phyloP scores from a whole-genome alignment of 1,284 basidiomycete genomes.

The Pascua sp. region DNA sequence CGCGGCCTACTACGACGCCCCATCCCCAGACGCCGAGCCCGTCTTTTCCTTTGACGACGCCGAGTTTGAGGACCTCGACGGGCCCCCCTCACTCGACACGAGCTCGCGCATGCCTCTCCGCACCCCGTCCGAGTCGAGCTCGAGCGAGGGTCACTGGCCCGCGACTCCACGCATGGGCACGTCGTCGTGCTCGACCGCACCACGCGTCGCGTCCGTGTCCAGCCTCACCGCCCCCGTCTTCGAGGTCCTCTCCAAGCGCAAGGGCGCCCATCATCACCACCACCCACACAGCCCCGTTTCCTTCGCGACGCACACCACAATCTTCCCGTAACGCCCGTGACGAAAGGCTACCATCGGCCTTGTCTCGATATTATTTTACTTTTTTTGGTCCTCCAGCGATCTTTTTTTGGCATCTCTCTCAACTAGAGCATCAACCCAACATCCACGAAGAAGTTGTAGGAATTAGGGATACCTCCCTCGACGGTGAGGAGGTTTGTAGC shows the following conservation, averaged over 20 bases:
- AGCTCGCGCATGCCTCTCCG: constrained; percentile 32
- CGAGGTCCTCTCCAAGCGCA: constrained; percentile 14
- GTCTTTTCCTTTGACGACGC: constrained; percentile 36
- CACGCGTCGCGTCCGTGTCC: constrained; percentile 15
- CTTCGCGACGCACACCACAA: constrained; percentile 17
- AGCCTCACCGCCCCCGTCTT: constrained; percentile 14
- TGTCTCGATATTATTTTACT: neutral
- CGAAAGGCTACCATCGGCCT: neutral
- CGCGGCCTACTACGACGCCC: constrained; percentile 17
- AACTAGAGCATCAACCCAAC: neutral
- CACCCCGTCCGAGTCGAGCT: constrained; percentile 25
- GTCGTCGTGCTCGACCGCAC: constrained; percentile 2
- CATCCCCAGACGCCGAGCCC: constrained; percentile 26
- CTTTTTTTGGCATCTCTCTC: constrained; percentile 1
- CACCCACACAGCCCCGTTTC: constrained; percentile 4
- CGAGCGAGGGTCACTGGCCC: constrained; percentile 37
- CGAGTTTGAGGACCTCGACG: constrained; percentile 16
- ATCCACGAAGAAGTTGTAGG: constrained; percentile 7
- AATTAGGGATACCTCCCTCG: too few species aligned
- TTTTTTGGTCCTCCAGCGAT: constrained; percentile 6
- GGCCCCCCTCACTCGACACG: constrained; percentile 42
- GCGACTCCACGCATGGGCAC: constrained; percentile 34
- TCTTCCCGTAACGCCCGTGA: constrained; percentile 18
- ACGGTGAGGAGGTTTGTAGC: too few species aligned
- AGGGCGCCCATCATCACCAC: constrained; percentile 2